Base-by-base conservation (phyloP, 192 early-diverging fungal species). In the Diversispora eburnea region DNA sequence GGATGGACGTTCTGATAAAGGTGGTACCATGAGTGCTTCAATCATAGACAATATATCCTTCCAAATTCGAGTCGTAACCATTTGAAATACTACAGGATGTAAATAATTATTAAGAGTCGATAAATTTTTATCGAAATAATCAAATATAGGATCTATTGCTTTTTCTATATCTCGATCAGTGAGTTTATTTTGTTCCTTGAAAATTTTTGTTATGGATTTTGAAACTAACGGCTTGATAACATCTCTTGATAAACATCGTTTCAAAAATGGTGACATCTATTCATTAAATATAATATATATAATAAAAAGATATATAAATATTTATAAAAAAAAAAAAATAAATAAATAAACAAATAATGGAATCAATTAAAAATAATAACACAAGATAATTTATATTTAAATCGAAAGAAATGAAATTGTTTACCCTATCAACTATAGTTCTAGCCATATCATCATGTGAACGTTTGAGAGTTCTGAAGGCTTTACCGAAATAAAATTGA, bases 401-500 rank as follows among this genome's bases (percentile, higher is more conserved):
- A 8, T n/a, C 13, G 17, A 62, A 41, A n/a, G 10, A 25, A 68
- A 64, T 8, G 10, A 25, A 4, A 33, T 17, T 13, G 39, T 76
- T 63, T 87, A 87, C 86, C 65, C 77, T 84, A 65, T 92, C 89
- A 10, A 92, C 88, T 76, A 92, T 89, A 42, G 83, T 82, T 63
- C 88, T 84, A 63, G 86, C 84, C 77, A 91, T 84, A 63, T 93
- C 90, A 20, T 87, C 82, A 65, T 89, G 83, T 42, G 90, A 84
- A 39, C 91, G 84, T 73, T 88, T 87, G 22, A 94, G 65, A 17
- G 80, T 84, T 42, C 92, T 87, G 80, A 91, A 91, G 41, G 91
- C 88, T 71, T 87, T 86, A 45, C 90, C 89, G 68, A 91, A 92
- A 83, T 89, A 93, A 76, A 92, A 94, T 76, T 92, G 90, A n/a